Evolutionary conservation across 2,329 filamentous ascomycete genomes (phyloP), one percentile per base, ranked within the genome.

Genomic region (Drechslerella coelobrocha): DNA sequence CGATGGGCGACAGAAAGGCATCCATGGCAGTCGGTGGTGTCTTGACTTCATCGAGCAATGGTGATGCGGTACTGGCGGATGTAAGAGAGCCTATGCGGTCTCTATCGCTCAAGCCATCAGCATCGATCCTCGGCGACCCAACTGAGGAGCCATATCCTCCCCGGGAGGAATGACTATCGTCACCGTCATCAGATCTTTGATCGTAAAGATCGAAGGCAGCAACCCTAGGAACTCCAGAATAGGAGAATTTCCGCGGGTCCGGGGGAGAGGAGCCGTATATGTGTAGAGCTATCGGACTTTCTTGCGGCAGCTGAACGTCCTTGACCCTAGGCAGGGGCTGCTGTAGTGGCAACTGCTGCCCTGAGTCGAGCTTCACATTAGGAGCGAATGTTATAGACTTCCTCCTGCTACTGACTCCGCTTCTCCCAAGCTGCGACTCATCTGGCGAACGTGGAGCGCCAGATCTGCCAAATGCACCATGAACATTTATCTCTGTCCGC

Each of bases 311-410:
- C 6, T 53, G 45, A 47, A 45, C 43, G 17, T 69, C 57, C 51
- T 63, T 63, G 47, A 54, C 57, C 3, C 66, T 37, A 43, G 75
- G 73, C 12, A 74, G 53, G 23, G 73, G 72, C 48, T 51, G 54
- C 41, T 73, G 73, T 23, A 75, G 43, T 3, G 73, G 73, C 37
- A 74, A 51, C 21, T 72, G 66, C 24, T 68, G 68, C 24, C 75
- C 75, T 7, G 69, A 73, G 61, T 75, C 74, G 14, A 75, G 51
- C 39, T 69, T 74, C 26, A 76, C 75, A 31, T 73, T 68, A 21
- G 75, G 74, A 52, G 75, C 73, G 39, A 76, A 76, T 23, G 73
- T 73, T 51, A 76, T 75, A 37, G 75, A 76, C 24, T 63, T 71
- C 47, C 75, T 75, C 55, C 73, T 74, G 47, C 61, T 68, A 24